Evolutionary conservation across 2,329 filamentous ascomycete genomes (phyloP).

Genomic region (Alternaria infectoria): DNA sequence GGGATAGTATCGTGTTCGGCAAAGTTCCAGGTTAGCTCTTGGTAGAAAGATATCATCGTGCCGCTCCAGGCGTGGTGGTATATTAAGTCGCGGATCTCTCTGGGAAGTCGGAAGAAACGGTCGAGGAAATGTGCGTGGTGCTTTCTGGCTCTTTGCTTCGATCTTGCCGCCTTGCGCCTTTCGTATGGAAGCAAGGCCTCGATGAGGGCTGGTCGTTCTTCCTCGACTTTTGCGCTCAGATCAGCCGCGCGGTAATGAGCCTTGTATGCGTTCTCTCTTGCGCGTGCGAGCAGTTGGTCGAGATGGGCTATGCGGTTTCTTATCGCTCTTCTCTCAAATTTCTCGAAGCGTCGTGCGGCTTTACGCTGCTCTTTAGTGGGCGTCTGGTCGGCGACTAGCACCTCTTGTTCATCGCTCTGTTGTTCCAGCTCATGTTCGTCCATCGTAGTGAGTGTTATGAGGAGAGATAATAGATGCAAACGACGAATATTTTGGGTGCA

Average conservation of each 20-base stretch:
- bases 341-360: neutral
- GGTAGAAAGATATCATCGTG: neutral
- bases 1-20: fast-evolving
- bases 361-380: neutral
- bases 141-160: neutral
- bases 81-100: neutral
- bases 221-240: neutral
- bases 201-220: neutral
- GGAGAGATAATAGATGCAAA: neutral
- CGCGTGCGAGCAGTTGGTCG: neutral
- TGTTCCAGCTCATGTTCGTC: neutral
- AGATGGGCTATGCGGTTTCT: neutral
- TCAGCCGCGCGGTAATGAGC: neutral
- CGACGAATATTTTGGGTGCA: neutral
- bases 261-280: neutral
- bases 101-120: neutral
- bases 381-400: fast-evolving
- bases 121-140: fast-evolving
- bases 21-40: neutral
- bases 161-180: neutral
- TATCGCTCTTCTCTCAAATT: neutral
- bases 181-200: neutral
- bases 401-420: neutral
- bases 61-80: neutral
- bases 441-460: neutral